Evolutionary conservation across 2,329 filamentous ascomycete species (phyloP).

Genomic region (Botryotinia globosa): DNA sequence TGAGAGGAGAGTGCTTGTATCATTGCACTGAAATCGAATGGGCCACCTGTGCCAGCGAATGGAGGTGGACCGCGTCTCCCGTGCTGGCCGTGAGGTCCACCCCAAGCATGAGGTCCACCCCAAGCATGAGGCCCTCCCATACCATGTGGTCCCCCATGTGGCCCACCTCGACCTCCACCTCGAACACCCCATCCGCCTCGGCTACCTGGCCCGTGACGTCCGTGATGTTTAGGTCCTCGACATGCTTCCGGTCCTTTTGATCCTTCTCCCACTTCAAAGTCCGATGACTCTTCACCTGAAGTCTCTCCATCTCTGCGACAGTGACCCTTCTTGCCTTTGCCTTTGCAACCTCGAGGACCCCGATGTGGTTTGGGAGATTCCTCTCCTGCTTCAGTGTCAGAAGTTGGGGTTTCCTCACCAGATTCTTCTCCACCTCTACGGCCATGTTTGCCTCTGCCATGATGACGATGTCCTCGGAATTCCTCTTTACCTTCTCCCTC

Average conservation of each 20-base stretch:
- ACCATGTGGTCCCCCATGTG: constrained; percentile 22
- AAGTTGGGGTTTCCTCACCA: constrained; percentile 20
- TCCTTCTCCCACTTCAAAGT: constrained; percentile 23
- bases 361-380: constrained; percentile 3
- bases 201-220: constrained; percentile 26
- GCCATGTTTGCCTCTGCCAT: constrained; percentile 26
- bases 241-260: constrained; percentile 8
- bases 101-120: constrained; percentile 23
- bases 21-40: constrained; percentile 35
- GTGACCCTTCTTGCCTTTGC: background rate
- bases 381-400: constrained; percentile 13
- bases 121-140: constrained; percentile 19
- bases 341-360: constrained; percentile 5
- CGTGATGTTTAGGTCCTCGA: constrained; percentile 21
- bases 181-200: constrained; percentile 20
- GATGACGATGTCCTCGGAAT: constrained; percentile 40
- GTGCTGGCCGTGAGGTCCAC: constrained; percentile 25
- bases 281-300: constrained; percentile 10
- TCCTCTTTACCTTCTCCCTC: constrained; percentile 24
- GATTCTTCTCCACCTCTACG: constrained; percentile 10
- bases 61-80: constrained; percentile 28
- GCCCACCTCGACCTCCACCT: constrained; percentile 20
- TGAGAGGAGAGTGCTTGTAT: constrained; percentile 31
- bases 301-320: background rate
- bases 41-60: constrained; percentile 27